Evolutionary conservation across 768 basidiomycete species (phyloP).

Genomic region (Hirschioporus abietinus): DNA sequence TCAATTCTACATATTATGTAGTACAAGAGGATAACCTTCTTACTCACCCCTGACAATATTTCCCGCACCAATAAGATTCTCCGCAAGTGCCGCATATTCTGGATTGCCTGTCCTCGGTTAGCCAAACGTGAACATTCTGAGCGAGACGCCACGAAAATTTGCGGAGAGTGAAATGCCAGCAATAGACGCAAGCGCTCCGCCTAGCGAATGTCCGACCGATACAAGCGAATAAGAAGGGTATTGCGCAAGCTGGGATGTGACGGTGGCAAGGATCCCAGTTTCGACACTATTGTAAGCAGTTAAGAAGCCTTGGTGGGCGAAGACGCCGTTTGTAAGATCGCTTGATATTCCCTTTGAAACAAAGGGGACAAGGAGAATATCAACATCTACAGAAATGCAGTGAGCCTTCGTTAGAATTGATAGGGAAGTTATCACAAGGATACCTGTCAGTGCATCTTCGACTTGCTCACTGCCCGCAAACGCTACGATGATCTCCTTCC

Average conservation of each 20-base stretch:
- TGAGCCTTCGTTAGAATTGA: slow-evolving; percentile 37
- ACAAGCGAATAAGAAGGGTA: slow-evolving; percentile 13
- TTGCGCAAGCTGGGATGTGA: slow-evolving; percentile 12
- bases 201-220: slow-evolving; percentile 23
- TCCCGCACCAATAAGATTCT: slow-evolving; percentile 28
- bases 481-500: slow-evolving; percentile 13
- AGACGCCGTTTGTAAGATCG: slow-evolving; percentile 29
- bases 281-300: slow-evolving; percentile 21
- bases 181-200: slow-evolving; percentile 19
- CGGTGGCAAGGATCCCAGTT: slow-evolving; percentile 9
- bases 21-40: not conserved
- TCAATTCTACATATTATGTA: not conserved
- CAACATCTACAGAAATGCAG: slow-evolving; percentile 33
- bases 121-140: slow-evolving; percentile 43
- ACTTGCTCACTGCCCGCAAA: slow-evolving; percentile 42
- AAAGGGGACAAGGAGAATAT: slow-evolving; percentile 39
- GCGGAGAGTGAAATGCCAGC: slow-evolving; percentile 17
- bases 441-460: slow-evolving; percentile 1
- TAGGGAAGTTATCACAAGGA: slow-evolving; percentile 7
- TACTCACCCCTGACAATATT: slow-evolving; percentile 38
- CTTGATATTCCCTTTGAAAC: slow-evolving; percentile 38
- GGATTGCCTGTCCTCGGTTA: slow-evolving; percentile 45
- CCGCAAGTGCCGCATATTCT: slow-evolving; percentile 35
- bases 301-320: slow-evolving; percentile 27
- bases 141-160: slow-evolving; percentile 12